These are phyloP conservation scores for Rehmannia glutinosa DNA, from an alignment of 257 asterid genomes.

Conservation along the genomic window DNA sequence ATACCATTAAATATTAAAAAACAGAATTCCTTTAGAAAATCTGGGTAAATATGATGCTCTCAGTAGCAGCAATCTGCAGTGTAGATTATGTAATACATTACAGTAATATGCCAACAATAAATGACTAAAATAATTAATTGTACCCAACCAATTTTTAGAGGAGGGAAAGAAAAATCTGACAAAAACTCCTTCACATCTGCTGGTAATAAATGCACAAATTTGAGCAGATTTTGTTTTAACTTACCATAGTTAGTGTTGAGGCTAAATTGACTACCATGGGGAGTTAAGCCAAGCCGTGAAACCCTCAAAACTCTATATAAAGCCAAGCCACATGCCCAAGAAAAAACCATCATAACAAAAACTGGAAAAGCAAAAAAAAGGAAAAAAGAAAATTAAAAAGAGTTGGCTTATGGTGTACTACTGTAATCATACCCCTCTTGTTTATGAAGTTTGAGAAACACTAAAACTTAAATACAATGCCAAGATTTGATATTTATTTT, in stretches of 20 bases:
- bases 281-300: slow-evolving; percentile 30
- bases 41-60: background rate
- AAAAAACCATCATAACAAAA: background rate
- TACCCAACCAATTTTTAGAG: slow-evolving; percentile 22
- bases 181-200: slow-evolving; percentile 16
- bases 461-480: slow-evolving; percentile 15
- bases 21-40: too few relatives aligned
- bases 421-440: background rate
- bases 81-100: slow-evolving; percentile 6
- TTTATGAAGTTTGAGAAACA: slow-evolving; percentile 14
- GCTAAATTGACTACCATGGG: background rate
- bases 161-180: slow-evolving; percentile 27
- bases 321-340: slow-evolving; percentile 26
- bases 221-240: slow-evolving; percentile 1
- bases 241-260: slow-evolving; percentile 19
- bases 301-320: slow-evolving; percentile 8
- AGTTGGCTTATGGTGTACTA: background rate
- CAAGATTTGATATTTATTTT: background rate
- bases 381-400: background rate
- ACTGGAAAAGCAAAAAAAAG: background rate
- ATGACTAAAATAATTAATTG: slow-evolving; percentile 18
- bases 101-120: slow-evolving; percentile 17
- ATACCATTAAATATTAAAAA: background rate
- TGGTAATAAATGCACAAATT: slow-evolving; percentile 25
- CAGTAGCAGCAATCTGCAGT: slow-evolving; percentile 19